A percentile compares a stretch with the other conserved stretches of the same genome.
Conservation (phyloP, 2,329 filamentous ascomycete genomes). For the Alternaria angustiovoidea region DNA sequence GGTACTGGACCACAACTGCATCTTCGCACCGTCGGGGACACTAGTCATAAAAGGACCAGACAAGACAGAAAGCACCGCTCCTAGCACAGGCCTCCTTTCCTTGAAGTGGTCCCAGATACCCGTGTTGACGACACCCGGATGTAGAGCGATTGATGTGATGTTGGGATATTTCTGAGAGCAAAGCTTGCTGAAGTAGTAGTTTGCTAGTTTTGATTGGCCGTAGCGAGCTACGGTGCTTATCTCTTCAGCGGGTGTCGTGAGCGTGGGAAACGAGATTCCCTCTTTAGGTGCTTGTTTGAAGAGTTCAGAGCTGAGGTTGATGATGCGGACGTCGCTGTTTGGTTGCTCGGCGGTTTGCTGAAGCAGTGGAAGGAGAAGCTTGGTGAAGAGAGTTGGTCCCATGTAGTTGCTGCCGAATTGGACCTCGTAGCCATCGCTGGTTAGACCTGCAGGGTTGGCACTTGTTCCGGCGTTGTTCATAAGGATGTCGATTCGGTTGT, state of each 20-base stretch:
- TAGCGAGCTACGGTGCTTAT: constrained; percentile 36
- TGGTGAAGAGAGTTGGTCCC: constrained; percentile 55
- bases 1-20: constrained; percentile 54
- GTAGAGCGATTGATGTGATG: constrained; percentile 51
- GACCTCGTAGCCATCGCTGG: constrained; percentile 56
- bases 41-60: constrained; percentile 1
- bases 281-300: constrained; percentile 32
- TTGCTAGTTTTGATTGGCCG: constrained; percentile 58
- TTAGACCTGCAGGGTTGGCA: constrained; percentile 32
- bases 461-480: constrained; percentile 55
- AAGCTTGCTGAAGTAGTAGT: constrained; percentile 52
- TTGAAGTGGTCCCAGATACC: constrained; percentile 12
- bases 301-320: constrained; percentile 42
- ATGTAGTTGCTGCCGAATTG: constrained; percentile 59
- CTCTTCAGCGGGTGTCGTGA: constrained; percentile 28
- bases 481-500: constrained; percentile 51
- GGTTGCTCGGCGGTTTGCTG: constrained; percentile 28
- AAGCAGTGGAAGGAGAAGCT: constrained; percentile 53
- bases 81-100: not conserved
- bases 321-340: constrained; percentile 52
- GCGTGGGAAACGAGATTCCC: constrained; percentile 44
- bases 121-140: constrained; percentile 57
- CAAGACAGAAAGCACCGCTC: not conserved
- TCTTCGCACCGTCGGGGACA: constrained; percentile 36
- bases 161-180: constrained; percentile 53